Evolutionary conservation across 805 yeast species (phyloP).

Genomic region (Nakazawaea laoshanensis): DNA sequence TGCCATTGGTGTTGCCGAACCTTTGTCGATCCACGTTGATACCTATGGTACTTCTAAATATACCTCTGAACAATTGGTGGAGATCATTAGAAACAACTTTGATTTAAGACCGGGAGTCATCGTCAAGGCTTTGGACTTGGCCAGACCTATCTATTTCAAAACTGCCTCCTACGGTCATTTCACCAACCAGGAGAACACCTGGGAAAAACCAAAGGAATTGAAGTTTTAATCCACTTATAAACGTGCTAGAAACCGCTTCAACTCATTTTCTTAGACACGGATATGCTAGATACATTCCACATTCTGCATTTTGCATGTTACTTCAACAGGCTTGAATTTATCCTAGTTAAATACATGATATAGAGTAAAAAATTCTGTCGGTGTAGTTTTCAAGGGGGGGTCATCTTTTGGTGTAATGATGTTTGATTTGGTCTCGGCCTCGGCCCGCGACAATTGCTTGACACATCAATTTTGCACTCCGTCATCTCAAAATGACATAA

Average conservation of each 20-base stretch:
- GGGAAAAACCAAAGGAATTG: slow-evolving; percentile 94
- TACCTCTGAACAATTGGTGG: slow-evolving; percentile 84
- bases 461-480: no score
- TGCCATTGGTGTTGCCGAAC: slow-evolving; percentile 99
- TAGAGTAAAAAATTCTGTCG: no score
- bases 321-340: no score
- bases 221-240: slow-evolving; percentile 33
- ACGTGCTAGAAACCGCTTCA: slow-evolving; percentile 6
- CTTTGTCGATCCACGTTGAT: slow-evolving; percentile 94
- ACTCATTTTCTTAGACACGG: slow-evolving; percentile 6
- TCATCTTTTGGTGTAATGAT: no score
- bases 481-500: no score
- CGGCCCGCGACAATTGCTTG: no score
- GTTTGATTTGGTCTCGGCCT: no score
- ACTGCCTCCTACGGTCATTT: slow-evolving; percentile 99
- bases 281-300: no score
- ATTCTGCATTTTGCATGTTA: no score
- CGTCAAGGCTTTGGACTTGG: slow-evolving; percentile 93
- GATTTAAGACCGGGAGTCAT: slow-evolving; percentile 99
- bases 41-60: slow-evolving; percentile 95
- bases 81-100: slow-evolving; percentile 86
- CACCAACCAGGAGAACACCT: slow-evolving; percentile 96
- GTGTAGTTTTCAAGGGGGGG: no score
- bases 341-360: no score
- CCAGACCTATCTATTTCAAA: slow-evolving; percentile 98